phyloP scores from a whole-genome alignment of 805 yeast species.

The Metschnikowia koreensis region DNA sequence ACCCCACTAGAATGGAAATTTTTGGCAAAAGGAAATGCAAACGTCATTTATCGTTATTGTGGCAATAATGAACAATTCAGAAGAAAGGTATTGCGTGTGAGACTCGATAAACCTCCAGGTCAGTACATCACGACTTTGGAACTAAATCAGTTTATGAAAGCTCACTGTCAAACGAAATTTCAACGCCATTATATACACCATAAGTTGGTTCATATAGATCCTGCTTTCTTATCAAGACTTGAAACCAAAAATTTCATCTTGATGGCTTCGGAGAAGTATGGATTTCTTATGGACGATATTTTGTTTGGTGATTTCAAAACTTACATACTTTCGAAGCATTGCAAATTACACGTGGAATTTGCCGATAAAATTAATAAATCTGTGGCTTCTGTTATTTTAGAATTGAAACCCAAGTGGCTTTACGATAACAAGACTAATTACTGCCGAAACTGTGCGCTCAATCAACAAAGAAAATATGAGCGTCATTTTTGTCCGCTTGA shows the following conservation, averaged over 20 bases:
- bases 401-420: slow-evolving; percentile 22
- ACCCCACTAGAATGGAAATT: slow-evolving; percentile 39
- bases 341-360: slow-evolving; percentile 27
- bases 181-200: slow-evolving; percentile 32
- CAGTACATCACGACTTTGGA: slow-evolving; percentile 40
- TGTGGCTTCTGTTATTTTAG: slow-evolving; percentile 10
- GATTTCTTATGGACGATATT: slow-evolving; percentile 44
- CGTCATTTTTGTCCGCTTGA: slow-evolving; percentile 20
- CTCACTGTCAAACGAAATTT: slow-evolving; percentile 30
- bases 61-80: slow-evolving; percentile 34
- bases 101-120: slow-evolving; percentile 33
- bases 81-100: slow-evolving; percentile 39
- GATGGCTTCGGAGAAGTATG: slow-evolving; percentile 41
- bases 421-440: slow-evolving; percentile 15
- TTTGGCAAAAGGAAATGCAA: slow-evolving; percentile 49
- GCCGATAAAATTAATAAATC: not conserved
- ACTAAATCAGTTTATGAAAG: slow-evolving; percentile 39
- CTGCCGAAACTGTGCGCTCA: slow-evolving; percentile 19
- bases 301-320: slow-evolving; percentile 31
- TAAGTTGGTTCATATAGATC: slow-evolving; percentile 31
- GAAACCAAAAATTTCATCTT: slow-evolving; percentile 27
- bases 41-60: slow-evolving; percentile 42
- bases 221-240: slow-evolving; percentile 29
- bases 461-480: slow-evolving; percentile 10
- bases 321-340: slow-evolving; percentile 33